Evolutionary conservation across 129 eudicot species (phyloP).

Genomic region (Deinandra increscens): DNA sequence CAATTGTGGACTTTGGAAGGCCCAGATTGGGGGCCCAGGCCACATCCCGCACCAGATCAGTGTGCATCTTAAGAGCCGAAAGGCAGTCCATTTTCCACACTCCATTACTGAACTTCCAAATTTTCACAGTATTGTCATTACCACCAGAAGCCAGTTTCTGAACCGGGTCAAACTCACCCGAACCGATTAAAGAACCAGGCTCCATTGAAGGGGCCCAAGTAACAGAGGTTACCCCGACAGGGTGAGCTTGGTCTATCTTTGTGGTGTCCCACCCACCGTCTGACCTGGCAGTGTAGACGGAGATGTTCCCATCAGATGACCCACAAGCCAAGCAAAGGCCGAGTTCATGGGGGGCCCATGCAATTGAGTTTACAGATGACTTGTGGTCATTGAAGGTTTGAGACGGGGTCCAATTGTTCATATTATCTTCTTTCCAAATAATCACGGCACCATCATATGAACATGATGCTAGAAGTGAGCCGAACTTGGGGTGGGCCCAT

Average conservation of each 20-base stretch:
- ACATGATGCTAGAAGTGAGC: slow-evolving; percentile 40
- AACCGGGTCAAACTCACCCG: slow-evolving; percentile 37
- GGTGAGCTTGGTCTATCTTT: slow-evolving; percentile 40
- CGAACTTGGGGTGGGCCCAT: slow-evolving; percentile 42
- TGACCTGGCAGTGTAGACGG: slow-evolving; percentile 40
- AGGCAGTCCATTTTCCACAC: slow-evolving; percentile 31
- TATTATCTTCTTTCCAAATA: slow-evolving; percentile 35
- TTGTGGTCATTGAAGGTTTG: slow-evolving; percentile 39
- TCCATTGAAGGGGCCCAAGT: slow-evolving; percentile 47
- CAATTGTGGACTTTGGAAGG: slow-evolving; percentile 35
- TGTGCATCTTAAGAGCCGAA: slow-evolving; percentile 37
- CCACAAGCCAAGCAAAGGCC: slow-evolving; percentile 40
- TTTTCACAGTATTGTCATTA: slow-evolving; percentile 35
- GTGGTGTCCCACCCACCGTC: slow-evolving; percentile 44
- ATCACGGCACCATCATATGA: slow-evolving; percentile 37
- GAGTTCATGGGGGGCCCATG: slow-evolving; percentile 42
- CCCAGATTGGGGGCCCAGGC: slow-evolving; percentile 43
- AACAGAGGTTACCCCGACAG: slow-evolving; percentile 39
- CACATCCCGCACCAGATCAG: slow-evolving; percentile 37
- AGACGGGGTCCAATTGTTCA: slow-evolving; percentile 30
- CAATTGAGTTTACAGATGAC: slow-evolving; percentile 41
- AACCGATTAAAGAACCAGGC: slow-evolving; percentile 35
- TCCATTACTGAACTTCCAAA: slow-evolving; percentile 35
- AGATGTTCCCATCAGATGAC: slow-evolving; percentile 37
- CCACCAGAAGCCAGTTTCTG: slow-evolving; percentile 43